Evolutionary conservation across 371 early-diverging fungal species (phyloP).

Genomic region (Nosema muscidifuracis): DNA sequence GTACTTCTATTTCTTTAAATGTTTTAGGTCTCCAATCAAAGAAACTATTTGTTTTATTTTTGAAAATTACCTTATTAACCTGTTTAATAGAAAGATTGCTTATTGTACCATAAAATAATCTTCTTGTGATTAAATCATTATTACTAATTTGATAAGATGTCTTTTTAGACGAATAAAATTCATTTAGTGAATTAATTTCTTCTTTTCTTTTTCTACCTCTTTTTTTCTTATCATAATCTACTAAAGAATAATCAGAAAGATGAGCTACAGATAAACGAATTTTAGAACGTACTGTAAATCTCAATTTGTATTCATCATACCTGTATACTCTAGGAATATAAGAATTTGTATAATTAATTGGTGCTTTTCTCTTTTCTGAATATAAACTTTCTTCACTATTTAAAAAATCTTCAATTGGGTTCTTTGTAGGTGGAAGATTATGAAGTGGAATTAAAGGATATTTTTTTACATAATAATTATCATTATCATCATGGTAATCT

Average conservation of each 20-base stretch:
- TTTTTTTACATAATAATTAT: too few species aligned
- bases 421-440: too few species aligned
- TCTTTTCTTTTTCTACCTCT: background rate
- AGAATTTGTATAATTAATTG: too few species aligned
- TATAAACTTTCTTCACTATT: background rate
- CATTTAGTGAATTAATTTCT: background rate
- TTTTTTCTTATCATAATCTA: background rate
- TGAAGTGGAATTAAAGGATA: too few species aligned
- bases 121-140: background rate
- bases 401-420: background rate
- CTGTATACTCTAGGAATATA: too few species aligned
- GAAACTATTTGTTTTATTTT: background rate
- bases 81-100: background rate
- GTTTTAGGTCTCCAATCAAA: conserved; percentile 1
- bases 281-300: background rate
- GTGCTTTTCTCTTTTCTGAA: too few species aligned
- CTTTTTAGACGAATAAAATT: conserved; percentile 4
- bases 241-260: too few species aligned
- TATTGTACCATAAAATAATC: conserved; percentile 4
- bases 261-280: background rate
- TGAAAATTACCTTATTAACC: conserved; percentile 29
- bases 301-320: background rate
- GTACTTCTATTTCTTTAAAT: conserved; percentile 9
- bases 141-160: background rate
- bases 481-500: too few species aligned